Conservation (phyloP, 2,329 filamentous ascomycete species). For the Penicillium digitatum region DNA sequence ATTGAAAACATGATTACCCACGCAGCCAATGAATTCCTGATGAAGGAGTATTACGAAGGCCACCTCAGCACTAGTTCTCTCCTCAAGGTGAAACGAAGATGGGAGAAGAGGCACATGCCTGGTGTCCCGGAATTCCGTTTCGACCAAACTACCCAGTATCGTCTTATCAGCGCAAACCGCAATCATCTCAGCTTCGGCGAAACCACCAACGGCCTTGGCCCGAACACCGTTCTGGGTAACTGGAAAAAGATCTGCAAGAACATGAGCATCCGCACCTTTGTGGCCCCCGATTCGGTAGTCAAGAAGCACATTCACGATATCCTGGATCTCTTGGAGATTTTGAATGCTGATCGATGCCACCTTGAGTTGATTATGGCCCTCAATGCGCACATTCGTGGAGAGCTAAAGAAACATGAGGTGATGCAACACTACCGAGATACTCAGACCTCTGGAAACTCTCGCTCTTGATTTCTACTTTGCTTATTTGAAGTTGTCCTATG, state of each 20-base stretch:
- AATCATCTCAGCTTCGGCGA: slow-evolving; percentile 45
- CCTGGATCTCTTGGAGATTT: not conserved
- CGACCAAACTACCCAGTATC: slow-evolving; percentile 50
- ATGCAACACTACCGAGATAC: not conserved
- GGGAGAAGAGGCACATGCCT: slow-evolving; percentile 48
- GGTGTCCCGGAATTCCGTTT: slow-evolving; percentile 52
- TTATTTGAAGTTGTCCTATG: not conserved
- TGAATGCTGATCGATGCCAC: not conserved
- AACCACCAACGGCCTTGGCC: slow-evolving; percentile 10
- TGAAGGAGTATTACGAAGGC: slow-evolving; percentile 40
- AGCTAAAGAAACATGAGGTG: not conserved
- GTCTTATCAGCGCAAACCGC: slow-evolving; percentile 47
- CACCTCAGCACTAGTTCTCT: slow-evolving; percentile 41
- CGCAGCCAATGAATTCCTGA: slow-evolving; percentile 45
- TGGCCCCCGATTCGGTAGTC: not conserved
- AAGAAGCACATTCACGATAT: not conserved
- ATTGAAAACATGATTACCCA: slow-evolving; percentile 46
- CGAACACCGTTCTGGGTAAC: slow-evolving; percentile 36
- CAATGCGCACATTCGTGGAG: not conserved
- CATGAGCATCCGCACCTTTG: not conserved
- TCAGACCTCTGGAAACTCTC: not conserved
- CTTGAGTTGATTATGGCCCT: not conserved
- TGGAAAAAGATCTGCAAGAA: slow-evolving; percentile 47
- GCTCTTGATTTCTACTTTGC: not conserved
- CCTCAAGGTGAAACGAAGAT: slow-evolving; percentile 36